phyloP scores from a whole-genome alignment of 495 filamentous ascomycete genomes.

The Lophiostoma macrostomum region DNA sequence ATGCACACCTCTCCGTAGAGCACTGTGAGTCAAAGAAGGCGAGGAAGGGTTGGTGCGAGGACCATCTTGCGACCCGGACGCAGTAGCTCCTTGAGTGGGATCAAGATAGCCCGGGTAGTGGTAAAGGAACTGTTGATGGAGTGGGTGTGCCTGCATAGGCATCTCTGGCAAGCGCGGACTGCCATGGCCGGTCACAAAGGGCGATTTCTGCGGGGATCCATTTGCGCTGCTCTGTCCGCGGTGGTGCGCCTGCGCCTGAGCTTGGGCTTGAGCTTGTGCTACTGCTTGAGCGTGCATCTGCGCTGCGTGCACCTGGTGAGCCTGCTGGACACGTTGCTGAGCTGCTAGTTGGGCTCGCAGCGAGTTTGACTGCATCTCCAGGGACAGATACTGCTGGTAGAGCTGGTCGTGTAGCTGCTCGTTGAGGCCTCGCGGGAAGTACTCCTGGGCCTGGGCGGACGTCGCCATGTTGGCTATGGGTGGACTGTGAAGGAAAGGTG shows the following conservation, averaged over 20 bases:
- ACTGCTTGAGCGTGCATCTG: slow-evolving; percentile 45
- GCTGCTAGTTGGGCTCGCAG: slow-evolving; percentile 47
- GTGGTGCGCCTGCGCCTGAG: slow-evolving; percentile 42
- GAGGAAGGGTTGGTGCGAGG: slow-evolving; percentile 60
- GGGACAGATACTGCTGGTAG: slow-evolving; percentile 59
- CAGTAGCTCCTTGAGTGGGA: slow-evolving; percentile 42
- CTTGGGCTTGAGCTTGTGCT: slow-evolving; percentile 53
- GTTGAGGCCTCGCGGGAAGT: slow-evolving; percentile 35
- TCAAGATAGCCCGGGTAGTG: slow-evolving; percentile 51
- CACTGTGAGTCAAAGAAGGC: slow-evolving; percentile 53
- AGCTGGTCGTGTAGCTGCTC: slow-evolving; percentile 55
- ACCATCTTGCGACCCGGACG: slow-evolving; percentile 36
- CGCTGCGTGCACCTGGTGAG: slow-evolving; percentile 51
- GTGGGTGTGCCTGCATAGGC: slow-evolving; percentile 48
- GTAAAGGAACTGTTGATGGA: slow-evolving; percentile 49
- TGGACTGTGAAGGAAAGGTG: slow-evolving; percentile 36
- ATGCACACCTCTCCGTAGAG: slow-evolving; percentile 56
- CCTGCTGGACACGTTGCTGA: slow-evolving; percentile 38
- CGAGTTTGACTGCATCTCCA: slow-evolving; percentile 65
- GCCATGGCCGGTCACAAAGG: slow-evolving; percentile 34
- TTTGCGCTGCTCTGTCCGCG: slow-evolving; percentile 23
- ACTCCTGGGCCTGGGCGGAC: slow-evolving; percentile 21
- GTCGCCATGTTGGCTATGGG: too few relatives aligned
- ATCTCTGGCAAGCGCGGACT: slow-evolving; percentile 46
- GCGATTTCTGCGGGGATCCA: slow-evolving; percentile 38